Percentiles rank a stretch among this genome's conserved stretches.
phyloP scores from a whole-genome alignment of 2,329 filamentous ascomycete genomes.

The Waltergamsia citrina region DNA sequence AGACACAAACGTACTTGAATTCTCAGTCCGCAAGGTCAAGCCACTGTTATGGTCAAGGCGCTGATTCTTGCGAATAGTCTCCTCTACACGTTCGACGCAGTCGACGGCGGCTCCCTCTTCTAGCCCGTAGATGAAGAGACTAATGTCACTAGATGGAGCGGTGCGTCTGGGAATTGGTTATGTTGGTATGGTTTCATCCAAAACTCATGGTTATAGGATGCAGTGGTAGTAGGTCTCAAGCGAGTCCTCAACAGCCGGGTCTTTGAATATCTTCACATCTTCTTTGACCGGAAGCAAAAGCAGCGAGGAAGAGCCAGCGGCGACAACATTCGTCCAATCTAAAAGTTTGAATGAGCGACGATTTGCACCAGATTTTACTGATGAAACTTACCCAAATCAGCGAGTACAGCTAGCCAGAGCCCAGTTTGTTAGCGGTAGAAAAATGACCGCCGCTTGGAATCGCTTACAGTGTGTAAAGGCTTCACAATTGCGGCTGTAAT shows the following conservation, averaged over 20 bases:
- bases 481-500: constrained; percentile 64
- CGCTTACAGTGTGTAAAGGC: constrained; percentile 57
- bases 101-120: constrained; percentile 54
- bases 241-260: constrained; percentile 22
- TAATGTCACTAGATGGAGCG: constrained; percentile 43
- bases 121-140: constrained; percentile 68
- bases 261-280: constrained; percentile 39
- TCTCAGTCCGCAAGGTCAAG: constrained; percentile 55
- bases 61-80: constrained; percentile 61
- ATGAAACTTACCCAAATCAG: constrained; percentile 37
- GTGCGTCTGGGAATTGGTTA: constrained; percentile 1
- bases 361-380: not conserved
- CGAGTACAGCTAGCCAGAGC: constrained; percentile 46
- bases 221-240: constrained; percentile 64
- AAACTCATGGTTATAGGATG: constrained; percentile 37
- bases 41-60: constrained; percentile 21
- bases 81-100: constrained; percentile 69
- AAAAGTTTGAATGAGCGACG: too few species aligned
- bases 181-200: not conserved
- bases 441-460: too few species aligned
- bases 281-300: constrained; percentile 43
- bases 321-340: constrained; percentile 68
- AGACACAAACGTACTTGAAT: constrained; percentile 68
- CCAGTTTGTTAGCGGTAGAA: not conserved
- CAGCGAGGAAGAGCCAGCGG: constrained; percentile 60